phyloP scores from a whole-genome alignment of 2,329 filamentous ascomycete genomes.

The Cytospora piceae region DNA sequence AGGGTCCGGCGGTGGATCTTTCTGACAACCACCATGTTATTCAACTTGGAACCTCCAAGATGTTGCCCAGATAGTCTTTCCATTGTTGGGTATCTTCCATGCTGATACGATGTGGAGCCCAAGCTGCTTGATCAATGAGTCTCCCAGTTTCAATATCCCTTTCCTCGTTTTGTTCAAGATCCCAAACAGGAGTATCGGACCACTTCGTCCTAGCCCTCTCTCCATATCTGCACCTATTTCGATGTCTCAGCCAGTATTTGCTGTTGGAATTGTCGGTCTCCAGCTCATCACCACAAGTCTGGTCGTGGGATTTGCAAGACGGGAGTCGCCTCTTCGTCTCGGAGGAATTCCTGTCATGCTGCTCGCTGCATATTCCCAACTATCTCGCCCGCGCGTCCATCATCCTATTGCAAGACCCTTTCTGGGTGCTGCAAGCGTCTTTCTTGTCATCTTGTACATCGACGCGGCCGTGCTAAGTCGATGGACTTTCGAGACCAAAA shows the following conservation, averaged over 20 bases:
- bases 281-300: conserved; percentile 10
- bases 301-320: conserved; percentile 2
- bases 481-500: conserved; percentile 4
- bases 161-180: not conserved
- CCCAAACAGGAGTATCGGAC: not conserved
- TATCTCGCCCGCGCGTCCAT: not conserved
- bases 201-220: not conserved
- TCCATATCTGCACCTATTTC: not conserved
- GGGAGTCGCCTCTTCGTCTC: not conserved
- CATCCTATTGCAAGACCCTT: conserved; percentile 7
- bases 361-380: conserved; percentile 1
- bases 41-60: not conserved
- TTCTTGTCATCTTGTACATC: conserved; percentile 7
- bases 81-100: not conserved
- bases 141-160: not conserved
- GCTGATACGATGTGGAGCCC: not conserved
- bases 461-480: conserved; percentile 10
- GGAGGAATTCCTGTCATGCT: not conserved
- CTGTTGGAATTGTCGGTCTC: not conserved
- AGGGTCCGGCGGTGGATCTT: not conserved
- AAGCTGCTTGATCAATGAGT: not conserved
- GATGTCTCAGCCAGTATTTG: not conserved
- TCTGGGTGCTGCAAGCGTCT: conserved; percentile 8
- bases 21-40: not conserved
- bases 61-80: not conserved